Percentiles rank a stretch among this genome's conserved stretches.
Evolutionary conservation across 2,329 filamentous ascomycete genomes (phyloP).

Genomic region (Penicillium psychrosexuale): DNA sequence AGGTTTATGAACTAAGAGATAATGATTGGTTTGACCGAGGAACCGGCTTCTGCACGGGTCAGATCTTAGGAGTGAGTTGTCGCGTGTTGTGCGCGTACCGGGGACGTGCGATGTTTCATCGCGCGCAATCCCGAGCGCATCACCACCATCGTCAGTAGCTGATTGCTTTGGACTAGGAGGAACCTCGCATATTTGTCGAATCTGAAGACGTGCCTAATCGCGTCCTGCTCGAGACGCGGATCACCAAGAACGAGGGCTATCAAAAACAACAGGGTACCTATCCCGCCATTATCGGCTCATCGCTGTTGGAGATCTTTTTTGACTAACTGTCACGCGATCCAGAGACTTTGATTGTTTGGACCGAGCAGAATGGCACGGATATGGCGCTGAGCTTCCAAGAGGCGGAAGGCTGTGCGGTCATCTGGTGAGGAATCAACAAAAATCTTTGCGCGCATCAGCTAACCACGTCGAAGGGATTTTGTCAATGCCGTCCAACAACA

Average conservation of each 20-base stretch:
- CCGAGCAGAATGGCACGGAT: constrained; percentile 82
- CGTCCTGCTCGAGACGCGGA: constrained; percentile 81
- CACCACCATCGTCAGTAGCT: constrained; percentile 1
- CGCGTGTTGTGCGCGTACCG: constrained; percentile 20
- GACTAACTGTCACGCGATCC: constrained; percentile 27
- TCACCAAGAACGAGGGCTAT: constrained; percentile 91
- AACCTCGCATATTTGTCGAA: constrained; percentile 83
- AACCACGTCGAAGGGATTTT: constrained; percentile 67
- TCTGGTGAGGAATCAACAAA: constrained; percentile 63
- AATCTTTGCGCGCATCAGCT: constrained; percentile 13
- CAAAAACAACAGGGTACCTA: constrained; percentile 89
- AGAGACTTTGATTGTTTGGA: constrained; percentile 99
- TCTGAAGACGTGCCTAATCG: constrained; percentile 88
- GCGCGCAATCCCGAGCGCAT: constrained; percentile 13
- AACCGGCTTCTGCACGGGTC: constrained; percentile 88
- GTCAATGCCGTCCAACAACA: constrained; percentile 80
- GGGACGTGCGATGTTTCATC: constrained; percentile 12
- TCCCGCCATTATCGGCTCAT: constrained; percentile 25
- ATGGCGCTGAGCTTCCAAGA: constrained; percentile 99
- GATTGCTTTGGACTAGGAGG: constrained; percentile 53
- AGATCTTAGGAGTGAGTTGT: constrained; percentile 65
- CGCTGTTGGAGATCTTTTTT: background rate
- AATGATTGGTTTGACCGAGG: constrained; percentile 99
- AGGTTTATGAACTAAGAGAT: constrained; percentile 97
- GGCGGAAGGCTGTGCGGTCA: constrained; percentile 84